These are phyloP conservation scores for Exophiala dermatitidis DNA, from an alignment of 2,329 filamentous ascomycete genomes.

Conservation along the genomic window DNA sequence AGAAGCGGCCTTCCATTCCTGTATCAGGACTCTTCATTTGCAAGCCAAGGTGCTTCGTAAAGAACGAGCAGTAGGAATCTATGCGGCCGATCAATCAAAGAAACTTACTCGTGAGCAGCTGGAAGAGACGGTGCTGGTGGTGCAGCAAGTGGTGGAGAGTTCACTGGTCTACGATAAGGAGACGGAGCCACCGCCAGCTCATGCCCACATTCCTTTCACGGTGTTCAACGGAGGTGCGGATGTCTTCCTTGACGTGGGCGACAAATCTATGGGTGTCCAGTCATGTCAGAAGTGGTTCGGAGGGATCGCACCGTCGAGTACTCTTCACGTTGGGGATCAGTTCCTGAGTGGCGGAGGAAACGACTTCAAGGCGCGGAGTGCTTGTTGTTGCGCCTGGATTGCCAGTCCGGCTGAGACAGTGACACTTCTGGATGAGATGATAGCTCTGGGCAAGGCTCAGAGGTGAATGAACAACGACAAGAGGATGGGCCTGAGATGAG, in stretches of 20 bases:
- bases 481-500: neutral
- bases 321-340: slow-evolving; percentile 90
- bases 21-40: slow-evolving; percentile 69
- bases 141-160: slow-evolving; percentile 85
- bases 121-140: slow-evolving; percentile 90
- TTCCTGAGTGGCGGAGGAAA: slow-evolving; percentile 93
- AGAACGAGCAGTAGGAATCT: slow-evolving; percentile 74
- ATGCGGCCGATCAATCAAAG: slow-evolving; percentile 52
- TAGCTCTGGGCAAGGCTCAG: slow-evolving; percentile 8
- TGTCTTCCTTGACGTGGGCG: slow-evolving; percentile 96
- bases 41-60: slow-evolving; percentile 72
- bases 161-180: slow-evolving; percentile 47
- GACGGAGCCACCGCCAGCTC: slow-evolving; percentile 2
- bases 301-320: slow-evolving; percentile 52
- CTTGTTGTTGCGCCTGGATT: slow-evolving; percentile 95
- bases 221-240: slow-evolving; percentile 98
- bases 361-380: slow-evolving; percentile 90
- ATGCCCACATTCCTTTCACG: slow-evolving; percentile 67
- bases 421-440: slow-evolving; percentile 69
- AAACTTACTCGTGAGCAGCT: slow-evolving; percentile 80
- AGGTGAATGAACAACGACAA: neutral
- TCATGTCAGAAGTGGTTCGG: slow-evolving; percentile 90
- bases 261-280: slow-evolving; percentile 92
- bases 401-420: slow-evolving; percentile 88
- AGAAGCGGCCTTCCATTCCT: slow-evolving; percentile 74